These are phyloP conservation scores for Pseudogymnoascus sp. DNA, from an alignment of 2,329 filamentous ascomycete species.

Conservation along the genomic window DNA sequence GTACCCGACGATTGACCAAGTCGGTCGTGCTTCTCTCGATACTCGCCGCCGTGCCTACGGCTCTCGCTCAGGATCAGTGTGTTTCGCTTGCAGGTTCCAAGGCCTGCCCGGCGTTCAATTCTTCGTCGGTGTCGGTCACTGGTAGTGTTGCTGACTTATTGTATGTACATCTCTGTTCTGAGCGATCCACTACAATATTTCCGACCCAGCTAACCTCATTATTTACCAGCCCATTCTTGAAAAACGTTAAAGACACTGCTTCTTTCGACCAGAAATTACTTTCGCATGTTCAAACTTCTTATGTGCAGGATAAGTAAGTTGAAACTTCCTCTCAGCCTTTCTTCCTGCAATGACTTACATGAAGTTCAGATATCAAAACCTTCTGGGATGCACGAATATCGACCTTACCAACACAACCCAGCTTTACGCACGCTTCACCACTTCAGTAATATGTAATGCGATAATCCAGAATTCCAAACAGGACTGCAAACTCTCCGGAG, in stretches of 20 bases:
- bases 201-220: conserved; percentile 3
- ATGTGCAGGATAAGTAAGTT: conserved; percentile 68
- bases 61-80: conserved; percentile 33
- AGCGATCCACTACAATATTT: not conserved
- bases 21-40: conserved; percentile 22
- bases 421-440: conserved; percentile 89
- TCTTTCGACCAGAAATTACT: conserved; percentile 71
- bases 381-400: conserved; percentile 73
- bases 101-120: conserved; percentile 63
- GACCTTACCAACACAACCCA: conserved; percentile 70
- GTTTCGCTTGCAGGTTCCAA: conserved; percentile 64
- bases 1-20: not conserved
- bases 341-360: conserved; percentile 23
- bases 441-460: conserved; percentile 83
- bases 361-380: conserved; percentile 61
- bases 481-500: conserved; percentile 57
- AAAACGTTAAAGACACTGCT: conserved; percentile 64
- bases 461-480: conserved; percentile 82
- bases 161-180: conserved; percentile 12
- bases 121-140: conserved; percentile 55
- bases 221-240: conserved; percentile 68
- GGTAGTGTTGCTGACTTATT: conserved; percentile 9
- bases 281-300: conserved; percentile 65
- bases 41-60: conserved; percentile 22
- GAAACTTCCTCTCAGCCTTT: not conserved